Percentiles rank a stretch among this genome's conserved stretches.
These are phyloP conservation scores for Vitis rotundifolia DNA, from an alignment of 164 flowering plant species.

Conservation along the genomic window DNA sequence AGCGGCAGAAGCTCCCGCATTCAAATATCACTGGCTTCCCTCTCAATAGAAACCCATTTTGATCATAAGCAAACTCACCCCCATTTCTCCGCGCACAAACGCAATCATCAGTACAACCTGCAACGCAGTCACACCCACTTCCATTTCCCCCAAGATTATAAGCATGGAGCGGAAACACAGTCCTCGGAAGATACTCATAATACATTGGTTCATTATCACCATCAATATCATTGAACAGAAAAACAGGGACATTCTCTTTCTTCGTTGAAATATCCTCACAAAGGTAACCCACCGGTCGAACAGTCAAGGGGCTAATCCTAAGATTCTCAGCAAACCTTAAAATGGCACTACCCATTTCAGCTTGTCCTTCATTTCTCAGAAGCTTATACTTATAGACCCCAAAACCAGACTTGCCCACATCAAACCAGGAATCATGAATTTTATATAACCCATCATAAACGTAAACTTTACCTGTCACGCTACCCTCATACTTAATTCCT, in stretches of 20 bases:
- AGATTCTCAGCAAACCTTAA: conserved; percentile 57
- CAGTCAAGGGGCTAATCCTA: conserved; percentile 43
- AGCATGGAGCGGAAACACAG: conserved; percentile 55
- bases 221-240: conserved; percentile 78
- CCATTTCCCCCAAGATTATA: conserved; percentile 25
- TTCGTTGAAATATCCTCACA: conserved; percentile 63
- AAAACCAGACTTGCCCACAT: conserved; percentile 86
- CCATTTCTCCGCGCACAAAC: conserved; percentile 74
- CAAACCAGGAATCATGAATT: conserved; percentile 71
- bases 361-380: conserved; percentile 67
- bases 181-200: conserved; percentile 53
- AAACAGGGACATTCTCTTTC: conserved; percentile 67
- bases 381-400: conserved; percentile 84
- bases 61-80: conserved; percentile 75
- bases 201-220: conserved; percentile 53
- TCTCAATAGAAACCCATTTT: conserved; percentile 62
- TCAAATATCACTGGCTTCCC: conserved; percentile 84
- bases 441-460: conserved; percentile 90
- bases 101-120: conserved; percentile 54
- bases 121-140: conserved; percentile 65
- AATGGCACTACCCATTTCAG: conserved; percentile 76
- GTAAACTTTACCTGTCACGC: conserved; percentile 57
- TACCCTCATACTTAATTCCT: conserved; percentile 58
- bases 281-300: conserved; percentile 62
- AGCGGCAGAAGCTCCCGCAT: conserved; percentile 71